Percentiles rank a stretch among this genome's conserved stretches.
These are phyloP conservation scores for Ambrosia hybrid DNA, from an alignment of 140 eudicot genomes.

Conservation along the genomic window DNA sequence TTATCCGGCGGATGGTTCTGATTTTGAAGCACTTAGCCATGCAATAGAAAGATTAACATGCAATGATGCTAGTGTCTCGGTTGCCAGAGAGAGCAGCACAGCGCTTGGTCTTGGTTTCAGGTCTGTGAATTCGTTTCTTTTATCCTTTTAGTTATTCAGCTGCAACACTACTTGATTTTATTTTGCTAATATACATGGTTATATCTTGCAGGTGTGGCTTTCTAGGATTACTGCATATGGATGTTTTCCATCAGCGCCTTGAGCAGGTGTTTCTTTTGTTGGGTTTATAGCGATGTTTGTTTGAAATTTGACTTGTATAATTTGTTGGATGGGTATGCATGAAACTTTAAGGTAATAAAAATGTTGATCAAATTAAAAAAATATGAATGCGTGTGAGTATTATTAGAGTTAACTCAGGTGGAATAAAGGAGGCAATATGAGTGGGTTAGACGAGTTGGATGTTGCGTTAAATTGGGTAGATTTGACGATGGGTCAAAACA, in stretches of 20 bases:
- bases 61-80: constrained; percentile 96
- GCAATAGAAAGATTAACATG: constrained; percentile 96
- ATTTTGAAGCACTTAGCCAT: constrained; percentile 85
- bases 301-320: constrained; percentile 15
- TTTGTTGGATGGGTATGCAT: no score
- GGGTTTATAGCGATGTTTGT: constrained; percentile 4
- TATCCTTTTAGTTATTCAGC: not conserved
- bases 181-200: constrained; percentile 20
- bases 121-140: constrained; percentile 30
- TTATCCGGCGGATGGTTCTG: constrained; percentile 97
- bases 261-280: constrained; percentile 36
- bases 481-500: no score
- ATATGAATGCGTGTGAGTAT: no score
- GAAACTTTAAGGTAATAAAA: no score
- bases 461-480: no score
- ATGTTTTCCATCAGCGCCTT: no score
- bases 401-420: no score
- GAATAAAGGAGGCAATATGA: no score
- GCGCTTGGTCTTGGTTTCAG: constrained; percentile 98
- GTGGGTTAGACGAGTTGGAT: no score
- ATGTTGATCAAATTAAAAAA: no score
- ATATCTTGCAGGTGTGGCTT: constrained; percentile 77
- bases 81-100: constrained; percentile 85
- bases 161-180: constrained; percentile 1
- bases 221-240: no score